Conservation (phyloP, 768 basidiomycete species). For the Phlegmacium glaucopus region DNA sequence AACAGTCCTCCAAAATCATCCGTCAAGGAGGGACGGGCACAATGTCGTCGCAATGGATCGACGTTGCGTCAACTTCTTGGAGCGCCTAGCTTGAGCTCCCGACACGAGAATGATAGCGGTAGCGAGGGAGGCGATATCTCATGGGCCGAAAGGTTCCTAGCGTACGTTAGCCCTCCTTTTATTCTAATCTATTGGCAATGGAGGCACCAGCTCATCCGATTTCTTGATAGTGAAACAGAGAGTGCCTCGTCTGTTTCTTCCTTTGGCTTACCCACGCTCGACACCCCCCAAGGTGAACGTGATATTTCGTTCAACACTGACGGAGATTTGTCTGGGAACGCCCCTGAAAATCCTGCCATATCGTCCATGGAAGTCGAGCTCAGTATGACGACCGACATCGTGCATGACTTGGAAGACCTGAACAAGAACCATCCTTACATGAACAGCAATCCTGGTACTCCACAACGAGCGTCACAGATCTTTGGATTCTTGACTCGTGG, state of each 20-base stretch:
- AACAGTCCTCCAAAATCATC: conserved; percentile 41
- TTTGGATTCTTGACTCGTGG: conserved; percentile 67
- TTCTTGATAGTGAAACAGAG: conserved; percentile 40
- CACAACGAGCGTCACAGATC: conserved; percentile 70
- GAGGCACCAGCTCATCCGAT: not conserved
- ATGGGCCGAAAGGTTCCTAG: conserved; percentile 76
- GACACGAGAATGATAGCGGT: conserved; percentile 28
- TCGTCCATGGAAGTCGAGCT: conserved; percentile 78
- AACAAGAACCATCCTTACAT: conserved; percentile 27
- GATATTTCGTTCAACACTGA: conserved; percentile 43
- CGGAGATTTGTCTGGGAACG: conserved; percentile 41
- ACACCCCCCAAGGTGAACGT: conserved; percentile 36
- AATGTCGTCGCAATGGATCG: conserved; percentile 61
- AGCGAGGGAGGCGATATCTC: conserved; percentile 73
- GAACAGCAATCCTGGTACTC: conserved; percentile 41
- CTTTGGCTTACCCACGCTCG: conserved; percentile 49
- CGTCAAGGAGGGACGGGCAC: conserved; percentile 43
- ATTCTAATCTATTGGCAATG: not conserved
- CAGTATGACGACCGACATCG: conserved; percentile 47
- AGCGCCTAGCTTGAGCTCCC: conserved; percentile 35
- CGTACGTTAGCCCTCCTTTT: conserved; percentile 36
- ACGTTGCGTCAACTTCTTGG: conserved; percentile 75
- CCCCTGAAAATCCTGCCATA: conserved; percentile 46
- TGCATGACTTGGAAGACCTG: conserved; percentile 22
- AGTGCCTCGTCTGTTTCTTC: conserved; percentile 36